Conservation (phyloP, 305 asterid genomes). For the Rubia peregrina region DNA sequence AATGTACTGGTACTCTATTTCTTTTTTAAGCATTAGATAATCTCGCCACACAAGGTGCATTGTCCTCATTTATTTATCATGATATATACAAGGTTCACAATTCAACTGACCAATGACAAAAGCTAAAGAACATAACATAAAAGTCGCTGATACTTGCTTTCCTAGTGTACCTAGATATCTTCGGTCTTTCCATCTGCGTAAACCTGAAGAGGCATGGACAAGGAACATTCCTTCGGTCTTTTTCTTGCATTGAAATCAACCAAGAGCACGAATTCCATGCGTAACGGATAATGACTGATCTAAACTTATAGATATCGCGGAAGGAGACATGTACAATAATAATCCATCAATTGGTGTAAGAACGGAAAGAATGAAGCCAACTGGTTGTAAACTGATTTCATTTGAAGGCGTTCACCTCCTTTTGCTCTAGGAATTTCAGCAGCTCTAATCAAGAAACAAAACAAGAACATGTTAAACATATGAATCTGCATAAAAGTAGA, state of each 20-base stretch:
- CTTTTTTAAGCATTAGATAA: no score
- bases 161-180: conserved; percentile 52
- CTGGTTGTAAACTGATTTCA: conserved; percentile 72
- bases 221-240: background rate
- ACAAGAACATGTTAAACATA: conserved; percentile 9
- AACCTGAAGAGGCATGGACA: conserved; percentile 39
- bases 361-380: conserved; percentile 56
- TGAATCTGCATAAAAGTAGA: background rate
- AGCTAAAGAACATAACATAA: conserved; percentile 43
- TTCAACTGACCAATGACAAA: background rate
- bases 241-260: background rate
- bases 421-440: conserved; percentile 75
- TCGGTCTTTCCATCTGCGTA: conserved; percentile 59
- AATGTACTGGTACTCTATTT: background rate
- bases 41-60: background rate
- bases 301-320: conserved; percentile 65
- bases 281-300: conserved; percentile 1
- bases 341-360: conserved; percentile 68
- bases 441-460: conserved; percentile 40
- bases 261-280: background rate
- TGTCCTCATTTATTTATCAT: background rate
- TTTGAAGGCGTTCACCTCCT: conserved; percentile 67
- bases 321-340: conserved; percentile 56
- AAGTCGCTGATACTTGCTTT: conserved; percentile 64
- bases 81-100: background rate